Evolutionary conservation across 2,329 filamentous ascomycete genomes (phyloP), one percentile per base, ranked within the genome.

Genomic region (Byssothecium circinans): DNA sequence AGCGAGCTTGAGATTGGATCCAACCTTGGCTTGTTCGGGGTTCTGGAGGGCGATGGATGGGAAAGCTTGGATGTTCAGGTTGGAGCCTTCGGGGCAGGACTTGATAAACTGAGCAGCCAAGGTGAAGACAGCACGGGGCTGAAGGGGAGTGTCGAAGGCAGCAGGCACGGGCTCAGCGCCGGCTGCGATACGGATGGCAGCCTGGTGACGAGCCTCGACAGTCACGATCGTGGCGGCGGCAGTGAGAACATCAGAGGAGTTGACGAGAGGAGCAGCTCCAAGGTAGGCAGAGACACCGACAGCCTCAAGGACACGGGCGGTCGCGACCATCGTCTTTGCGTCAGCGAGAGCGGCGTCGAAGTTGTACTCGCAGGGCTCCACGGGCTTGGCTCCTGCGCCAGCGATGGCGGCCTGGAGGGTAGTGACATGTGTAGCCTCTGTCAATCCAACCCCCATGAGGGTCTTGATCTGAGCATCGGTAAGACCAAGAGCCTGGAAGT

Each of bases 261-360:
- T 77, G 53, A 90, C 70, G 25, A 89, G 76, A 4, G 85, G 82
- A 12, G 85, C 86, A 20, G 85, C 87, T 49, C 86, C 87, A 12
- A 89, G 81, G 71, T 81, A 80, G 53, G 86, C 86, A n/a, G 84
- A 86, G 25, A 89, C 80, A 69, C 86, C 86, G 49, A 89, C 80
- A 61, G 82, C 86, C 71, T 91, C 87, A 49, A 91, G 81, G 18
- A 89, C 75, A 56, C 80, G 79, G 12, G 86, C 87, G 2, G 84
- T 87, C 41, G 79, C 81, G 30, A 91, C 79, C 83, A 91, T 89
- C 63, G 75, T 73, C 18, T 76, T 74, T 39, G 85, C 84, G 58
- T 84, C 80, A 41, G 82, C 84, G 68, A 88, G 83, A 57, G 68
- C 68, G 15, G 64, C 65, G 32, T 69, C 65, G 64, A 91, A 91